Base-by-base conservation (phyloP, 179 eudicot genomes). In the Sideroxylon spinosum region DNA sequence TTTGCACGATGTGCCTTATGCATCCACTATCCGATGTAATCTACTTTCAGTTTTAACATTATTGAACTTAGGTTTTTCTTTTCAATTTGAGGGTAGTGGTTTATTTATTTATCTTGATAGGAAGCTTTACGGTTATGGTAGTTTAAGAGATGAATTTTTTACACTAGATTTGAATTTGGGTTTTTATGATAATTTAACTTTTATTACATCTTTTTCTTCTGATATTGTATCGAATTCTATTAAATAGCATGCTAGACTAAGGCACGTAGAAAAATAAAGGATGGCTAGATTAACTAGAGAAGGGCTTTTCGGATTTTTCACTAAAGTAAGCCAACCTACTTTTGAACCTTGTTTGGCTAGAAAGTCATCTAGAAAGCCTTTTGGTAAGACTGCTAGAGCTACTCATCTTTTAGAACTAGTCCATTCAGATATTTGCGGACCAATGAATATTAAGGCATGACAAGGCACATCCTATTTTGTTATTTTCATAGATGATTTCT, bases 281-380 rank as follows among this genome's bases (percentile, higher is more conserved):
- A 25, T 63, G 68, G 68, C 68, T 12, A 63, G 37, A 23, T 37
- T 37, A 37, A 6, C 44, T 37, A 37, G 44, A 37, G 44, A 37
- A 37, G 44, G 44, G 44, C 44, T 1, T 63, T 61, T 61, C 12
- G 28, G 13, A 26, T 61, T 26, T 9, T 26, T 59, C 65, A 25
- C 65, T 25, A 61, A 61, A 61, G 65, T 61, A 8, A 61, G 65
- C 25, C 28, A n/a, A 61, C 65, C 65, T 61, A 60, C 4, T 10
- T 60, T 26, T 20, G 64, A 60, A 12, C 26, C 64, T 60, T 22
- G 65, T 61, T 61, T 22, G 20, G 56, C 19, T 76, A 81, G 22
- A 8, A 67, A 67, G 19, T 7, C 71, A 32, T 16, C 19, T 17
- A 32, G 9, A 65, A 67, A 37, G 22, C 71, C 52, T 29, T 67